Evolutionary conservation across 2,329 filamentous ascomycete genomes (phyloP), one percentile per base, ranked within the genome.

Genomic region (Sphaerostilbella broomeana): DNA sequence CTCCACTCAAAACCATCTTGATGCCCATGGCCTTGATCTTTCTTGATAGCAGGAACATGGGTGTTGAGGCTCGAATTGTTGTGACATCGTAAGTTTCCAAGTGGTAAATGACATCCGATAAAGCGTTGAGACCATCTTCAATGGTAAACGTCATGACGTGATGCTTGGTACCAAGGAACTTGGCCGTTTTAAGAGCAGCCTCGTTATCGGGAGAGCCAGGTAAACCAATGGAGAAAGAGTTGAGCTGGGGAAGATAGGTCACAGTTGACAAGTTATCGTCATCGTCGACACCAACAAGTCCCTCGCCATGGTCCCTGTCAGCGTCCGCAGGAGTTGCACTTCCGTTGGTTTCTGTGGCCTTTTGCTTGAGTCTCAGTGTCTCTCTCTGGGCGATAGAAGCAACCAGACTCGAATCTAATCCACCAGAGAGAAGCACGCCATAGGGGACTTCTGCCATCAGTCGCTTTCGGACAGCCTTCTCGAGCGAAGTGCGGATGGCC

Each of bases 11-110:
- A 42, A 98, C 92, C 92, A 98, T 98, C 79, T 98, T 98, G 59
- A 98, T 86, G 48, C 92, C 92, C 81, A 95, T 90, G 24, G 89
- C 92, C 75, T 98, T 98, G 74, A 98, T 98, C 75, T 98, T 98
- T 62, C 94, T 82, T 46, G 87, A 92, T 33, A 98, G 77, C 48
- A 98, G 72, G 70, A 95, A 98, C 92, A 98, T 98, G 50, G 92
- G 92, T 9, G 92, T 98, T 9, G 90, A 97, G 40, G 92, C 92
- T 59, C 92, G 88, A 60, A 98, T 97, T 3, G 92, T 98, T 38
- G 92, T 98, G 18, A 98, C 92, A 62, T 98, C 92, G 68, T 92
- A 98, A 11, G 87, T 87, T 72, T 98, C 92, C 46, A 98, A 79
- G 68, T 98, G 92, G 70, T 84, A 95, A 60, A 98, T 97, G 60